Conservation (phyloP, 306 rosid species). For the Hippophae rhamnoides region DNA sequence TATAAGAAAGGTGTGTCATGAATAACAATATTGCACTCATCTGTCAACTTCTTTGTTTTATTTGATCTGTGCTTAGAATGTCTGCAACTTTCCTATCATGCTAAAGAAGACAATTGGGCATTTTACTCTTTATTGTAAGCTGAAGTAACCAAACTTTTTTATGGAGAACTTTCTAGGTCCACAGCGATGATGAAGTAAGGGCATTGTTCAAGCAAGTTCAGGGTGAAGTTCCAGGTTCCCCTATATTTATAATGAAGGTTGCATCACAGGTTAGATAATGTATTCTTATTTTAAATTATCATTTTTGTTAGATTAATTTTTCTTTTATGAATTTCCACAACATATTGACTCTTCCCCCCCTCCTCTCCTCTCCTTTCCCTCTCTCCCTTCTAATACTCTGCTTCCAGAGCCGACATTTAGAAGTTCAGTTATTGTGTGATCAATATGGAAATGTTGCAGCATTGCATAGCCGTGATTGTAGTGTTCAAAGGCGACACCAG, state of each 20-base stretch:
- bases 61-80: conserved; percentile 7
- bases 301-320: conserved; percentile 16
- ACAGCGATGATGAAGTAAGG: conserved; percentile 94
- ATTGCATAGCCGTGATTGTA: conserved; percentile 99
- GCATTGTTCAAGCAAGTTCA: conserved; percentile 99
- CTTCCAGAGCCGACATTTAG: conserved; percentile 88
- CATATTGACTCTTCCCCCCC: not conserved
- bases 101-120: conserved; percentile 13
- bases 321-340: conserved; percentile 17
- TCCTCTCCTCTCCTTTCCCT: conserved; percentile 1
- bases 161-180: conserved; percentile 52
- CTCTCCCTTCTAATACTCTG: conserved; percentile 7
- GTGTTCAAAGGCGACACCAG: conserved; percentile 98
- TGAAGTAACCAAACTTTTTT: conserved; percentile 7
- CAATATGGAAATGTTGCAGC: conserved; percentile 95
- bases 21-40: conserved; percentile 7
- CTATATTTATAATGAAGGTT: conserved; percentile 96
- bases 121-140: conserved; percentile 6
- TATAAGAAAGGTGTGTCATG: conserved; percentile 79
- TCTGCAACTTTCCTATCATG: not conserved
- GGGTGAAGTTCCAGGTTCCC: conserved; percentile 99
- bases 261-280: conserved; percentile 86
- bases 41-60: conserved; percentile 5
- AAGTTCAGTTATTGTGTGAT: conserved; percentile 94
- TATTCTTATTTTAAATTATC: conserved; percentile 13